phyloP scores from a whole-genome alignment of 2,329 filamentous ascomycete genomes.

The Pseudocercospora cruenta region DNA sequence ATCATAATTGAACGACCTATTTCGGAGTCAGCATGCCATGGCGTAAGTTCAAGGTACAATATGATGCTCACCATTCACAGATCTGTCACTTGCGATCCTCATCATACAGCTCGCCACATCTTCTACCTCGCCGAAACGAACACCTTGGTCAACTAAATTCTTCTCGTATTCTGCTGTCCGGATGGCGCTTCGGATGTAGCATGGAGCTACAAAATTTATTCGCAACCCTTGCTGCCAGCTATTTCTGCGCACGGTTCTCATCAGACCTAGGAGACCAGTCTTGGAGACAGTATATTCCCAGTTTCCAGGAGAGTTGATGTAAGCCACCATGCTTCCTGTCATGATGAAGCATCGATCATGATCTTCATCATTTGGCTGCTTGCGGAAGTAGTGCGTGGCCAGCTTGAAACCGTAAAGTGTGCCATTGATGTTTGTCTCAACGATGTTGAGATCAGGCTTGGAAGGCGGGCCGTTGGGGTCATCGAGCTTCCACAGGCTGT shows the following conservation, averaged over 20 bases:
- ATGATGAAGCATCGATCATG: constrained; percentile 46
- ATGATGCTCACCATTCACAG: constrained; percentile 1
- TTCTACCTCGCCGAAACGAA: constrained; percentile 42
- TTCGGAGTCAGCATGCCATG: neutral
- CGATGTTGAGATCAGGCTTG: constrained; percentile 32
- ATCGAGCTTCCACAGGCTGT: constrained; percentile 6
- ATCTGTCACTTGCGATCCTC: constrained; percentile 31
- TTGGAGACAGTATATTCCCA: constrained; percentile 17
- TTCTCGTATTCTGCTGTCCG: constrained; percentile 48
- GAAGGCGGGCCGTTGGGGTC: constrained; percentile 7
- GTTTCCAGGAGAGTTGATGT: constrained; percentile 21
- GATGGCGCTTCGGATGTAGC: constrained; percentile 22
- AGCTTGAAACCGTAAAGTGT: constrained; percentile 28
- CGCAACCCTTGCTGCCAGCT: constrained; percentile 16
- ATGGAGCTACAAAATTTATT: constrained; percentile 24
- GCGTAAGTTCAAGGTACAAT: neutral
- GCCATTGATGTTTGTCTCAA: constrained; percentile 27
- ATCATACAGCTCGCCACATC: constrained; percentile 42
- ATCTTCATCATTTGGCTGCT: constrained; percentile 36
- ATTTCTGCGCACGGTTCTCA: constrained; percentile 16
- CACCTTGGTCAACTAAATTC: constrained; percentile 44
- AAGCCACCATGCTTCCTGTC: constrained; percentile 50
- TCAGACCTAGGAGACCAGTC: constrained; percentile 22
- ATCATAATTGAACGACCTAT: constrained; percentile 27
- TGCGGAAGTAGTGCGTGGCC: constrained; percentile 23